Evolutionary conservation across 129 eudicot genomes (phyloP).

Genomic region (Arctium lappa): DNA sequence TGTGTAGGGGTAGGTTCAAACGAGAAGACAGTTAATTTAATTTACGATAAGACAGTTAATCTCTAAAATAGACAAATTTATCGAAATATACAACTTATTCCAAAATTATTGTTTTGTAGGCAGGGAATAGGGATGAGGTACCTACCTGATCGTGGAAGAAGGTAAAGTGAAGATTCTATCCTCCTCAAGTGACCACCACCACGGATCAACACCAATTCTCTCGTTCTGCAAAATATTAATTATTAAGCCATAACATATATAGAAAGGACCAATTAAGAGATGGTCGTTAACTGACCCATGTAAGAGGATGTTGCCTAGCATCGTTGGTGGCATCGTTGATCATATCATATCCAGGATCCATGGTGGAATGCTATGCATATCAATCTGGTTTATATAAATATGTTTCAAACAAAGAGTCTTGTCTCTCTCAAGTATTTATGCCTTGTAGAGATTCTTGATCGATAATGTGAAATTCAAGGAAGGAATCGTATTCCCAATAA

Average conservation of each 20-base stretch:
- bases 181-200: constrained; percentile 23
- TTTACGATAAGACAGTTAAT: no score
- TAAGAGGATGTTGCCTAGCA: not conserved
- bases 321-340: not conserved
- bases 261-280: no score
- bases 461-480: not conserved
- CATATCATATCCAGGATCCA: not conserved
- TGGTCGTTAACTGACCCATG: not conserved
- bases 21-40: no score
- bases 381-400: not conserved
- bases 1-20: no score
- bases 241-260: not conserved
- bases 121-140: not conserved
- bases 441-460: not conserved
- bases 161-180: constrained; percentile 28
- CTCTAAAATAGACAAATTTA: no score
- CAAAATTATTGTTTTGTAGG: no score
- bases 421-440: not conserved
- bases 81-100: no score
- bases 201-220: constrained; percentile 19
- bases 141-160: constrained; percentile 9
- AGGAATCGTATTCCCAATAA: not conserved
- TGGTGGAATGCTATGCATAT: not conserved
- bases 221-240: constrained; percentile 20
- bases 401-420: not conserved